These are phyloP conservation scores for Lonicera japonica DNA, from an alignment of 129 eudicot species.

Conservation along the genomic window DNA sequence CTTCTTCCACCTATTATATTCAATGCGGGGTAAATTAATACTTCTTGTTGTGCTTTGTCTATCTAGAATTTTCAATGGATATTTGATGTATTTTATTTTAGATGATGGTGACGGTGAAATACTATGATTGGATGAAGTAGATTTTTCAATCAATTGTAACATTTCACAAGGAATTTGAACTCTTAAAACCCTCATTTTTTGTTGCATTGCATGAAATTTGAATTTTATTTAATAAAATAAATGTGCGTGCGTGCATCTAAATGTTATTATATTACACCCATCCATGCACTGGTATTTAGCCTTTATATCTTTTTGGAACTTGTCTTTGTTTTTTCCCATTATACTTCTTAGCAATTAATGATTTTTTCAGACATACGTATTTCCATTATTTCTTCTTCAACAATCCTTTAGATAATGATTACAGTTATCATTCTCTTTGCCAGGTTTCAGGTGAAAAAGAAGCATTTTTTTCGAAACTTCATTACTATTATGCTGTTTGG, in stretches of 20 bases:
- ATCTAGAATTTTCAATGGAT: background rate
- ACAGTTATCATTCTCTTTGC: background rate
- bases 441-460: conserved; percentile 98
- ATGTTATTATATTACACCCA: too few species aligned
- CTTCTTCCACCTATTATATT: conserved; percentile 92
- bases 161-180: too few species aligned
- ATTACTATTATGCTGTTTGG: conserved; percentile 83
- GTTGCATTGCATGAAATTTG: too few species aligned
- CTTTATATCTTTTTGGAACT: background rate
- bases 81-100: background rate
- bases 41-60: background rate
- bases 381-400: background rate
- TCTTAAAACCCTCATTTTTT: too few species aligned
- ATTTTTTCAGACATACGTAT: too few species aligned
- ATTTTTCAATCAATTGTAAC: too few species aligned
- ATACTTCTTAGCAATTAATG: background rate
- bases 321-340: too few species aligned
- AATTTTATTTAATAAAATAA: too few species aligned
- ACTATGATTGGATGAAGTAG: too few species aligned
- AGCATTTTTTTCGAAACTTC: conserved; percentile 84
- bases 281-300: too few species aligned
- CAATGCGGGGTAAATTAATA: conserved; percentile 67
- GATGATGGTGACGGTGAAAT: background rate
- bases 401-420: conserved; percentile 2
- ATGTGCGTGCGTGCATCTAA: too few species aligned